phyloP scores from a whole-genome alignment of 768 basidiomycete genomes.

The Piloderma croceum region DNA sequence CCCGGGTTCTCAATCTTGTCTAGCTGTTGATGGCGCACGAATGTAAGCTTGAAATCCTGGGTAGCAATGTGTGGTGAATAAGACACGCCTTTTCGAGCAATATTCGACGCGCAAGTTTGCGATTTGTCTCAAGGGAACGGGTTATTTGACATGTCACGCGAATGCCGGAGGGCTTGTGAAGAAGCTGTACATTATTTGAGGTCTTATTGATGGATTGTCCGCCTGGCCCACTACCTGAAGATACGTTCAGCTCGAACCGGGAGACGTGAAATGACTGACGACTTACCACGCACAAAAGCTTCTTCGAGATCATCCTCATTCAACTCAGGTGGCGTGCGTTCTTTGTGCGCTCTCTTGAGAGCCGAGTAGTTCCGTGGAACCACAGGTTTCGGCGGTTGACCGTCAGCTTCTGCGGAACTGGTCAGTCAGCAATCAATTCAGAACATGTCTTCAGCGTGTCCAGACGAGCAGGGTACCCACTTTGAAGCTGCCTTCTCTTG shows the following conservation, averaged over 20 bases:
- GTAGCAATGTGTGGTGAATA: conserved; percentile 18
- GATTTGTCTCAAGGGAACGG: conserved; percentile 74
- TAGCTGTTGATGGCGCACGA: conserved; percentile 42
- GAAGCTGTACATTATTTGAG: conserved; percentile 82
- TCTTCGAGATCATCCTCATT: conserved; percentile 82
- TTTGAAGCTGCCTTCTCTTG: conserved; percentile 33
- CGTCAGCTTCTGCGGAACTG: conserved; percentile 29
- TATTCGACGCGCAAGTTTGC: conserved; percentile 67
- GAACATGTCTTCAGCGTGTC: conserved; percentile 22
- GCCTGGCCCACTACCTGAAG: conserved; percentile 82
- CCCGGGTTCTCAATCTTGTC: conserved; percentile 73
- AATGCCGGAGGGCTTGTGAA: conserved; percentile 85
- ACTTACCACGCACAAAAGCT: conserved; percentile 75
- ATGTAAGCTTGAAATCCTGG: conserved; percentile 6
- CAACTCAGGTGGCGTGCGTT: conserved; percentile 60
- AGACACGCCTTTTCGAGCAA: conserved; percentile 70
- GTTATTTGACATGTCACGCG: conserved; percentile 87
- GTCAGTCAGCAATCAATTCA: conserved; percentile 19
- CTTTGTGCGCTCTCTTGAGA: conserved; percentile 62
- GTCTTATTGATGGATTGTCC: conserved; percentile 98
- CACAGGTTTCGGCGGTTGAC: conserved; percentile 14
- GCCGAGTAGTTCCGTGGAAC: conserved; percentile 54
- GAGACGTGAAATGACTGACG: no score
- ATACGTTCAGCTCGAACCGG: conserved; percentile 7
- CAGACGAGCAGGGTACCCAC: conserved; percentile 6